Conservation (phyloP, 345 rosid species). For the Heritiera littoralis region DNA sequence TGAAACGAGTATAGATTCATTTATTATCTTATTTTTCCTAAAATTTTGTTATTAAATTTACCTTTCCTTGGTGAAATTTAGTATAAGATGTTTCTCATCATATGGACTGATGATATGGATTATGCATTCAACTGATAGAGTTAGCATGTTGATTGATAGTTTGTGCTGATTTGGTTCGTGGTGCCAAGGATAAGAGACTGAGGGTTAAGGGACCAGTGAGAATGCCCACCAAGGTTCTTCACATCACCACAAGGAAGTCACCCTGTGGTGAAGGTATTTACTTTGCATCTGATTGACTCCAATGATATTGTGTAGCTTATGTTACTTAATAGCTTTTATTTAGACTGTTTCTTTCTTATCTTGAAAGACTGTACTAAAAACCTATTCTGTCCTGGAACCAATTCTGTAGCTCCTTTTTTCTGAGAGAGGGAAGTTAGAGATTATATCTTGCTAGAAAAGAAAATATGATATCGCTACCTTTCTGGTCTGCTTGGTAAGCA, state of each 20-base stretch:
- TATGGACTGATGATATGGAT: neutral
- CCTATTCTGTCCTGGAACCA: neutral
- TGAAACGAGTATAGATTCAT: too few species aligned
- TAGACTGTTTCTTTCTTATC: neutral
- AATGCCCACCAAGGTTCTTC: slow-evolving; percentile 57
- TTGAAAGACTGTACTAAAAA: neutral
- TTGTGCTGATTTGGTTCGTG: slow-evolving; percentile 55
- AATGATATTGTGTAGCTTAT: neutral
- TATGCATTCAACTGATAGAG: neutral
- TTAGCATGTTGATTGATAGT: slow-evolving; percentile 24
- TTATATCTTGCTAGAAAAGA: neutral
- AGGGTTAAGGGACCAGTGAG: slow-evolving; percentile 63
- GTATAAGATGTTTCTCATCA: neutral
- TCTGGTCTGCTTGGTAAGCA: neutral
- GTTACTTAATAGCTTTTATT: neutral
- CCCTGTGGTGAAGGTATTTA: slow-evolving; percentile 66
- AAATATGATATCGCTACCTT: neutral
- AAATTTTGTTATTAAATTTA: neutral
- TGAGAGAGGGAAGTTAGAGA: neutral
- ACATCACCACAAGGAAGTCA: slow-evolving; percentile 56
- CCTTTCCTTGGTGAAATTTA: neutral
- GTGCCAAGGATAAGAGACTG: slow-evolving; percentile 55
- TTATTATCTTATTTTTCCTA: neutral
- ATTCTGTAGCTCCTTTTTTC: neutral
- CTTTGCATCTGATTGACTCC: neutral